Conservation (phyloP, 1,139 yeast species). For the Taphrina sp. region DNA sequence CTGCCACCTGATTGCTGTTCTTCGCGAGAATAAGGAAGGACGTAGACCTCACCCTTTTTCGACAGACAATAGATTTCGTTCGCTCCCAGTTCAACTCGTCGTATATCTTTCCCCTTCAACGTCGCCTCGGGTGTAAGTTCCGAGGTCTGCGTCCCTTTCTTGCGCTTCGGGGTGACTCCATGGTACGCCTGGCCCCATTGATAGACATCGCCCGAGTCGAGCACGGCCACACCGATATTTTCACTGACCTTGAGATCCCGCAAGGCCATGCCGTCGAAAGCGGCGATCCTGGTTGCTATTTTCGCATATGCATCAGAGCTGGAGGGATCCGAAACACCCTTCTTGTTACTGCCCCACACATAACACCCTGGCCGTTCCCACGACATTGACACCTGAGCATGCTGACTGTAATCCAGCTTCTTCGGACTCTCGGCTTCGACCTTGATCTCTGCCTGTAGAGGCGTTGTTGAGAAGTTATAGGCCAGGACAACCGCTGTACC, state of each 20-base stretch:
- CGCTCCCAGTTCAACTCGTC: constrained; percentile 44
- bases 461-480: not conserved
- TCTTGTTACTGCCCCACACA: constrained; percentile 38
- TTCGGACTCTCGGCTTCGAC: not conserved
- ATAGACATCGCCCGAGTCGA: constrained; percentile 68
- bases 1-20: constrained; percentile 37
- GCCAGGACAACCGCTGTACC: constrained; percentile 7
- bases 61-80: constrained; percentile 55
- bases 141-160: constrained; percentile 35
- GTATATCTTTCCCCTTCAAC: constrained; percentile 51
- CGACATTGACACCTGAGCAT: constrained; percentile 25
- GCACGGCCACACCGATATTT: constrained; percentile 60
- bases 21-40: constrained; percentile 49
- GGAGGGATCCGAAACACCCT: constrained; percentile 36
- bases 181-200: constrained; percentile 58
- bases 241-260: constrained; percentile 59
- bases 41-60: constrained; percentile 54
- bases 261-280: constrained; percentile 62
- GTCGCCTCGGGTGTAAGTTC: constrained; percentile 45
- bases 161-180: constrained; percentile 38
- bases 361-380: constrained; percentile 34
- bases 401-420: constrained; percentile 24
- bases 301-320: constrained; percentile 33
- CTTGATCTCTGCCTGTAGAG: constrained; percentile 2
- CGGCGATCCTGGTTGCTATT: constrained; percentile 59